These are phyloP conservation scores for Macaranga tanarius DNA, from an alignment of 441 rosid genomes.

Conservation along the genomic window DNA sequence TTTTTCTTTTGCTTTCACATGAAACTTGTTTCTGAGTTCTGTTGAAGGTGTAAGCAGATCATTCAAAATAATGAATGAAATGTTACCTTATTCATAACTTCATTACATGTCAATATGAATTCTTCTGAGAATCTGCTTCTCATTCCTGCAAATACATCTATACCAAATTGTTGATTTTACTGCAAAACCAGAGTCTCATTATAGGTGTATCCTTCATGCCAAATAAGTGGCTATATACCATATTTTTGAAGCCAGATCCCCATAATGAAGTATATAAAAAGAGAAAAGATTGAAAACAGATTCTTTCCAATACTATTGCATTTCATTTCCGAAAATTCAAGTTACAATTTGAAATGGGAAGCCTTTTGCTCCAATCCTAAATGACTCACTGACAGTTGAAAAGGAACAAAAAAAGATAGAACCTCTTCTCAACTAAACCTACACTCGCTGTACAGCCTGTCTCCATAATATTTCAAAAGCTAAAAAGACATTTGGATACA, in stretches of 20 bases:
- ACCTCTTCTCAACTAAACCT: slow-evolving; percentile 35
- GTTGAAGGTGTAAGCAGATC: not conserved
- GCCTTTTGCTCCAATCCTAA: not conserved
- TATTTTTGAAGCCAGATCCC: not conserved
- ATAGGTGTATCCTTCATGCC: not conserved
- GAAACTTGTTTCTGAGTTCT: slow-evolving; percentile 10
- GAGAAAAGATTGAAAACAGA: not conserved
- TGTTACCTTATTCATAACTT: too few species aligned
- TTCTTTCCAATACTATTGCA: not conserved
- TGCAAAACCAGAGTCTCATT: too few species aligned
- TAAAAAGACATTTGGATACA: not conserved
- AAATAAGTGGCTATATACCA: not conserved
- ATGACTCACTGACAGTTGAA: slow-evolving; percentile 22
- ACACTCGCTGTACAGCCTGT: slow-evolving; percentile 25
- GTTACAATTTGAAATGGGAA: not conserved
- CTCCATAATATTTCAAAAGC: not conserved
- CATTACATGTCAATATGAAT: not conserved
- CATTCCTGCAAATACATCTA: not conserved
- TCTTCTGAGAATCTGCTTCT: not conserved
- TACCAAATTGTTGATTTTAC: not conserved
- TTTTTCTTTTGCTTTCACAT: slow-evolving; percentile 1
- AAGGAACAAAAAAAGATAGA: slow-evolving; percentile 29
- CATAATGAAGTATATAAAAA: not conserved
- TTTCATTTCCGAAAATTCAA: not conserved
- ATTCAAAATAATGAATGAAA: too few species aligned